A percentile compares a stretch with the other conserved stretches of the same genome.
Conservation (phyloP, 306 rosid species). For the Fagus sylvatica region DNA sequence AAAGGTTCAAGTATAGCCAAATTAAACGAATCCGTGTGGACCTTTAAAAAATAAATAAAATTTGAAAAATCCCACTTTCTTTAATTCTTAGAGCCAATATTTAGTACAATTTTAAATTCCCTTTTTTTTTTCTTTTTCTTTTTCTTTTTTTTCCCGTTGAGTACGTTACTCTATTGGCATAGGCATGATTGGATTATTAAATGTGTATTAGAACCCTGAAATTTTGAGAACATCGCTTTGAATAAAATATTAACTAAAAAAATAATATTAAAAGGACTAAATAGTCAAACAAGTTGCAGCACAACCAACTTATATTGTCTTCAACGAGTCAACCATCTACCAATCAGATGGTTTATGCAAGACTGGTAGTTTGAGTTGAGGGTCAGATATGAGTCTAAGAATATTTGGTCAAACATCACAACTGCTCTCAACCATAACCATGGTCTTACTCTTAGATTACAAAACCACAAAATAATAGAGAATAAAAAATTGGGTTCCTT, state of each 20-base stretch:
- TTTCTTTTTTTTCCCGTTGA: no score
- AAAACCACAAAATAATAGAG: background rate
- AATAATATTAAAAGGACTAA: background rate
- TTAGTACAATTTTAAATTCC: no score
- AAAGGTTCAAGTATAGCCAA: no score
- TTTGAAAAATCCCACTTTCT: no score
- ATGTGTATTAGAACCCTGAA: background rate
- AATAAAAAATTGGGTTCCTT: background rate
- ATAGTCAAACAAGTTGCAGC: background rate
- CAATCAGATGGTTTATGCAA: slow-evolving; percentile 22
- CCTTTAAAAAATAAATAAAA: no score
- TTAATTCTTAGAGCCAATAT: no score
- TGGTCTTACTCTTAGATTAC: background rate
- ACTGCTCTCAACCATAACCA: background rate
- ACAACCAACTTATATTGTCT: background rate
- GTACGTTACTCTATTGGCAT: no score
- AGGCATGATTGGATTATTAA: no score
- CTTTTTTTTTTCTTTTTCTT: no score
- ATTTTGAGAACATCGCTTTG: background rate
- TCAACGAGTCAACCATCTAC: slow-evolving; percentile 35
- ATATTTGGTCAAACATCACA: background rate
- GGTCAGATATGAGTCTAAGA: slow-evolving; percentile 3
- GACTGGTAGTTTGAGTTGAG: slow-evolving; percentile 44
- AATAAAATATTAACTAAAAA: background rate
- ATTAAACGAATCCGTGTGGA: no score